Conservation (phyloP, 2,329 filamentous ascomycete genomes). For the Tolypocladium album region DNA sequence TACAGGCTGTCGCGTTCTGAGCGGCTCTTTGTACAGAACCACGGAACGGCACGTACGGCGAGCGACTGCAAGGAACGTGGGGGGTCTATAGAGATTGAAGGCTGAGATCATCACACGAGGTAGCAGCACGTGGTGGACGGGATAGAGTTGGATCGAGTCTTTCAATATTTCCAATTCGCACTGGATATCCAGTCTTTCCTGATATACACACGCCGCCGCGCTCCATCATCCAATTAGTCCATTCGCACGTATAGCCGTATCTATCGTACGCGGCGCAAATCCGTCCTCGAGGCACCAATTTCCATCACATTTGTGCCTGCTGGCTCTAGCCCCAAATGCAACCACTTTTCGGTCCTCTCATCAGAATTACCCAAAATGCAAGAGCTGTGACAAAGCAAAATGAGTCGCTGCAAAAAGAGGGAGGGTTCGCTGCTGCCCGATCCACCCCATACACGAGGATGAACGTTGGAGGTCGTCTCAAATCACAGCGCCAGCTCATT, state of each 20-base stretch:
- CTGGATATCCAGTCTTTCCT: neutral
- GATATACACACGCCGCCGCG: neutral
- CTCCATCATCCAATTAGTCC: constrained; percentile 8
- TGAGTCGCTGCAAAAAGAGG: neutral
- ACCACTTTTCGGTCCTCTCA: neutral
- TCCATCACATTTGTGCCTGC: constrained; percentile 6
- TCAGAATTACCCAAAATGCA: constrained; percentile 7
- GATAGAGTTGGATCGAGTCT: neutral
- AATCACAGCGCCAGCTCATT: constrained; percentile 26
- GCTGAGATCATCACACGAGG: neutral
- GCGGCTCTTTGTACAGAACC: neutral
- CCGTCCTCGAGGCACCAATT: constrained; percentile 4
- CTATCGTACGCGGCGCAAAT: constrained; percentile 9
- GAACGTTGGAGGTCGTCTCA: constrained; percentile 1
- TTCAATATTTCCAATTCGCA: neutral
- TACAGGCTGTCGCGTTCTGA: neutral
- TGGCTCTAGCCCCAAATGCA: constrained; percentile 5
- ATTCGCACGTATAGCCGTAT: constrained; percentile 12
- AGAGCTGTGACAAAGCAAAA: constrained; percentile 2
- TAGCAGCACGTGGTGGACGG: neutral
- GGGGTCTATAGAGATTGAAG: neutral
- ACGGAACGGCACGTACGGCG: neutral
- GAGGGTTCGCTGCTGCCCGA: constrained; percentile 11
- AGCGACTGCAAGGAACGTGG: neutral
- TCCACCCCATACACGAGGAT: constrained; percentile 4